These are phyloP conservation scores for Trichoderma lentiforme DNA, from an alignment of 2,329 filamentous ascomycete genomes.

Conservation along the genomic window DNA sequence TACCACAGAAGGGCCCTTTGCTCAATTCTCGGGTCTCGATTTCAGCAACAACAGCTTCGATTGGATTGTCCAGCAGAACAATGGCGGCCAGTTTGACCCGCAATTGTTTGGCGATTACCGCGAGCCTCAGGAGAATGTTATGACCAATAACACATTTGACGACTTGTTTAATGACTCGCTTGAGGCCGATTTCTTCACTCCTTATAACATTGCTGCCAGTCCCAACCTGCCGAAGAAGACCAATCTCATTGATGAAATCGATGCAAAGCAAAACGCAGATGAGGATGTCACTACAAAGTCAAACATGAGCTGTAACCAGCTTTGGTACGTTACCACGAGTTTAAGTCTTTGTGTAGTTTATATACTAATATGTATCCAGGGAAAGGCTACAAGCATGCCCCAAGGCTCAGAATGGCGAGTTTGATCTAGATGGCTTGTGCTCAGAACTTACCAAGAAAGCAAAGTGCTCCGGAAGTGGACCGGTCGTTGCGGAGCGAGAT, in stretches of 20 bases:
- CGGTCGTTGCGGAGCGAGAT: conserved; percentile 84
- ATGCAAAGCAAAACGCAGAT: conserved; percentile 67
- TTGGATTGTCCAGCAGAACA: conserved; percentile 78
- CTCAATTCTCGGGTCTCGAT: conserved; percentile 33
- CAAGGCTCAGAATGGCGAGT: conserved; percentile 83
- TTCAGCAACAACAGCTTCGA: conserved; percentile 59
- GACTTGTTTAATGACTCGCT: conserved; percentile 75
- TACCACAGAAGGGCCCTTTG: conserved; percentile 34
- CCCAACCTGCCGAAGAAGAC: conserved; percentile 50
- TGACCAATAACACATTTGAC: conserved; percentile 67
- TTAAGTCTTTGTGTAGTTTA: not conserved
- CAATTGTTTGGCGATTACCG: conserved; percentile 89
- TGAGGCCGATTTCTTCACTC: conserved; percentile 74
- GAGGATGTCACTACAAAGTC: conserved; percentile 57
- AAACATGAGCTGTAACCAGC: conserved; percentile 81
- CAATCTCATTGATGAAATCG: conserved; percentile 74
- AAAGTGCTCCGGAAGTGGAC: conserved; percentile 86
- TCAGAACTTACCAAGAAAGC: conserved; percentile 93
- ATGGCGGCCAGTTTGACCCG: conserved; percentile 83
- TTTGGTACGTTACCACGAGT: conserved; percentile 65
- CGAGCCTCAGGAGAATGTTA: conserved; percentile 79
- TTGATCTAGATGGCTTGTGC: conserved; percentile 91
- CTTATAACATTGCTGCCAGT: conserved; percentile 65
- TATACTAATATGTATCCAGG: conserved; percentile 57
- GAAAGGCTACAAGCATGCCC: conserved; percentile 84